Evolutionary conservation across 2,329 filamentous ascomycete species (phyloP).

Genomic region (Cytospora mali): DNA sequence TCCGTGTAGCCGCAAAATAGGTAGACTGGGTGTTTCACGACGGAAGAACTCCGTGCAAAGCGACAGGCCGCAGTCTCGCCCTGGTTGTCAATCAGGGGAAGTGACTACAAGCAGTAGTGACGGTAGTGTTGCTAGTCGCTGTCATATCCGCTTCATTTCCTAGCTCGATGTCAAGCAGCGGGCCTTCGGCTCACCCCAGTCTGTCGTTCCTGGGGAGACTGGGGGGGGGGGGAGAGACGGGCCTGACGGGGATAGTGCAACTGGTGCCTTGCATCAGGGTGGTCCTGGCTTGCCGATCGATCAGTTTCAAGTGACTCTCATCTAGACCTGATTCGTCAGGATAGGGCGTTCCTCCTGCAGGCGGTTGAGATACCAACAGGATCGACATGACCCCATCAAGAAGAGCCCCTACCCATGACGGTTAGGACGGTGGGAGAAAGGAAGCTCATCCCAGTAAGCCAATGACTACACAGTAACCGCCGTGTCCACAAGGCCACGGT

Average conservation of each 20-base stretch:
- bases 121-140: conserved; percentile 20
- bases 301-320: neutral
- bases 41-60: conserved; percentile 5
- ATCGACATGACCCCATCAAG: neutral
- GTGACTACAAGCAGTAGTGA: conserved; percentile 8
- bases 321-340: neutral
- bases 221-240: neutral
- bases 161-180: conserved; percentile 15
- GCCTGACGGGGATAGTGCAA: conserved; percentile 17
- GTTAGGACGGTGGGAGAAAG: neutral
- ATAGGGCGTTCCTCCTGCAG: conserved; percentile 12
- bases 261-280: conserved; percentile 22
- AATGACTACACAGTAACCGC: neutral
- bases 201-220: conserved; percentile 21
- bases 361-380: conserved; percentile 6
- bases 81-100: neutral
- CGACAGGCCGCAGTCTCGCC: conserved; percentile 6
- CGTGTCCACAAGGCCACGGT: neutral
- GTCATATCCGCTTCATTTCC: conserved; percentile 10
- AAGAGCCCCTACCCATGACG: conserved; percentile 9
- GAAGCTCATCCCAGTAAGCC: neutral
- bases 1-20: neutral
- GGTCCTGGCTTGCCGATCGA: conserved; percentile 12
- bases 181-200: conserved; percentile 5
- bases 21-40: neutral